Conservation (phyloP, 2,329 filamentous ascomycete species). For the Paecilomyces dactylethromorphus region DNA sequence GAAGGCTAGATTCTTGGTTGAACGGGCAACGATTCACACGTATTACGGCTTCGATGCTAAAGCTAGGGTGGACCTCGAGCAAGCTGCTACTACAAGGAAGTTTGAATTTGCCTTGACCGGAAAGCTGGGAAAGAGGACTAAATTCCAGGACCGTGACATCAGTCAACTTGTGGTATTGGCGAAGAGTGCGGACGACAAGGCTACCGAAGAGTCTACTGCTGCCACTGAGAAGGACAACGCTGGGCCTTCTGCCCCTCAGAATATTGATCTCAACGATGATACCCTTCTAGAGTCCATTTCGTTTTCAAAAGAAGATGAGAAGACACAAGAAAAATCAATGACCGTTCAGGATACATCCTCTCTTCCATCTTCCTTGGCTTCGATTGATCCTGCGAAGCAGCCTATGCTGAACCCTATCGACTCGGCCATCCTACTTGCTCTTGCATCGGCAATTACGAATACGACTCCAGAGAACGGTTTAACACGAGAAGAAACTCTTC, state of each 20-base stretch:
- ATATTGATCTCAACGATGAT: slow-evolving; percentile 80
- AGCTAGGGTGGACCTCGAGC: slow-evolving; percentile 63
- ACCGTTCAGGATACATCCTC: slow-evolving; percentile 36
- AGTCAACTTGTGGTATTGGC: slow-evolving; percentile 91
- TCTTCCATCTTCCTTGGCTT: slow-evolving; percentile 57
- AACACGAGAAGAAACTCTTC: slow-evolving; percentile 87
- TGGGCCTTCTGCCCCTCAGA: slow-evolving; percentile 50
- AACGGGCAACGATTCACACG: slow-evolving; percentile 75
- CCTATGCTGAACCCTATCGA: slow-evolving; percentile 77
- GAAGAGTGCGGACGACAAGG: slow-evolving; percentile 53
- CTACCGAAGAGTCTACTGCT: slow-evolving; percentile 6
- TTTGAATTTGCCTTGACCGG: slow-evolving; percentile 82
- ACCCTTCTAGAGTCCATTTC: slow-evolving; percentile 83
- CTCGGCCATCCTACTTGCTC: slow-evolving; percentile 73
- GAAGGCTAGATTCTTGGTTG: slow-evolving; percentile 68
- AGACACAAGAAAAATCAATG: slow-evolving; percentile 31
- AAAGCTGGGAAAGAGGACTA: slow-evolving; percentile 62
- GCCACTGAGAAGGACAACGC: slow-evolving; percentile 13
- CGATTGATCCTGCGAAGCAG: slow-evolving; percentile 70
- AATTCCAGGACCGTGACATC: slow-evolving; percentile 41
- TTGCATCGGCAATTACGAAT: slow-evolving; percentile 84
- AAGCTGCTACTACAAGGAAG: slow-evolving; percentile 59
- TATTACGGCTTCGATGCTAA: slow-evolving; percentile 75
- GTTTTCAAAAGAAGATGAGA: slow-evolving; percentile 56
- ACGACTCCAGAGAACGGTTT: slow-evolving; percentile 77